Conservation (phyloP, 2,329 filamentous ascomycete species). For the Zalaria sp. region DNA sequence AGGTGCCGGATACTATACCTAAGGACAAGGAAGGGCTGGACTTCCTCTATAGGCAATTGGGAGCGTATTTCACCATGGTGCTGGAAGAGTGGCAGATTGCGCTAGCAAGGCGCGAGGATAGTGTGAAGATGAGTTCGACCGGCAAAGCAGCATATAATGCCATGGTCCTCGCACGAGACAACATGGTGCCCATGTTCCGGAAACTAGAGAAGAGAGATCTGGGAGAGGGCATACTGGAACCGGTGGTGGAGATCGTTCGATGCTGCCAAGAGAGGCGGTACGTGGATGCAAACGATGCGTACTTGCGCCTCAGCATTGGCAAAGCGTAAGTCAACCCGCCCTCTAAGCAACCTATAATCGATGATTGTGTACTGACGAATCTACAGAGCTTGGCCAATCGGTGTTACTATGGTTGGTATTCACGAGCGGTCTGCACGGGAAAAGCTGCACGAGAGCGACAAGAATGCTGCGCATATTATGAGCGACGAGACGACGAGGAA, state of each 20-base stretch:
- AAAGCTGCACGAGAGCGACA: slow-evolving; percentile 70
- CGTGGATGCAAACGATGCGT: slow-evolving; percentile 92
- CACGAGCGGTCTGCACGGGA: slow-evolving; percentile 92
- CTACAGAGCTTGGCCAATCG: slow-evolving; percentile 77
- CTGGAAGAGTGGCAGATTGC: slow-evolving; percentile 74
- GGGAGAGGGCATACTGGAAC: slow-evolving; percentile 63
- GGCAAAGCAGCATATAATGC: slow-evolving; percentile 71
- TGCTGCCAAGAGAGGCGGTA: slow-evolving; percentile 84
- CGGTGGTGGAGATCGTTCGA: slow-evolving; percentile 81
- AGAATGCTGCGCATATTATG: slow-evolving; percentile 84
- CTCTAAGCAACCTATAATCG: not conserved
- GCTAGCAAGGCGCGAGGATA: slow-evolving; percentile 44
- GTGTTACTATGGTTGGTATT: slow-evolving; percentile 99
- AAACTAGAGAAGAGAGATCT: slow-evolving; percentile 73
- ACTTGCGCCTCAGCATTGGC: slow-evolving; percentile 72
- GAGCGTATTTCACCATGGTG: slow-evolving; percentile 95
- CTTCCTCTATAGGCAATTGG: slow-evolving; percentile 75
- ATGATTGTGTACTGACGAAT: slow-evolving; percentile 1
- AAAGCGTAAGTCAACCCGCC: slow-evolving; percentile 14
- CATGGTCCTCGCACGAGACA: slow-evolving; percentile 77
- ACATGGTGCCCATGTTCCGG: slow-evolving; percentile 79
- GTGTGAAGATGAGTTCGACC: slow-evolving; percentile 56
- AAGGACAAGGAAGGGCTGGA: slow-evolving; percentile 50
- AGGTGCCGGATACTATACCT: slow-evolving; percentile 50
- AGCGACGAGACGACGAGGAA: slow-evolving; percentile 92